These are phyloP conservation scores for Apiotrichum montevideense DNA, from an alignment of 1,284 basidiomycete genomes.

Conservation along the genomic window DNA sequence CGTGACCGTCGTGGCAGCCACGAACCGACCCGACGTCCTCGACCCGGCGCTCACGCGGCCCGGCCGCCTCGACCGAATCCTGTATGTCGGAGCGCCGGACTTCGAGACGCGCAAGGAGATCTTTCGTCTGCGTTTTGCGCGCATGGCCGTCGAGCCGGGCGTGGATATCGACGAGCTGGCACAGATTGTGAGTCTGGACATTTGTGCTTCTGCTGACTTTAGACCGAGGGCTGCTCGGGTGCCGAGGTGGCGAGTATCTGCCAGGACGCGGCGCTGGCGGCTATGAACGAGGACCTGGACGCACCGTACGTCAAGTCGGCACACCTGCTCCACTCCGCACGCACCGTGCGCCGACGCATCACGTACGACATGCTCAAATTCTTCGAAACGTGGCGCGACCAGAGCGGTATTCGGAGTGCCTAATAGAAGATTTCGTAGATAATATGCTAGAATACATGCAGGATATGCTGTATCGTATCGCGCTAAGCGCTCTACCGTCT, in stretches of 20 bases:
- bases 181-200: slow-evolving; percentile 54
- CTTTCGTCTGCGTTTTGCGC: slow-evolving; percentile 64
- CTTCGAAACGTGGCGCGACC: slow-evolving; percentile 59
- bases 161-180: slow-evolving; percentile 69
- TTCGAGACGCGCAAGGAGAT: slow-evolving; percentile 73
- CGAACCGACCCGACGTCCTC: slow-evolving; percentile 88
- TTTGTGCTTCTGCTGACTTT: slow-evolving; percentile 2
- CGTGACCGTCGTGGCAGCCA: slow-evolving; percentile 91
- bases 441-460: slow-evolving; percentile 16
- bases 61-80: slow-evolving; percentile 86
- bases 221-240: slow-evolving; percentile 94
- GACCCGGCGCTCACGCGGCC: slow-evolving; percentile 93
- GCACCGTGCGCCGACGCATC: slow-evolving; percentile 69
- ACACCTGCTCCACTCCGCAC: slow-evolving; percentile 72
- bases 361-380: slow-evolving; percentile 70
- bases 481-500: not conserved
- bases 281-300: slow-evolving; percentile 79
- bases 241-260: slow-evolving; percentile 89
- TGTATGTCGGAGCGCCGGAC: slow-evolving; percentile 93
- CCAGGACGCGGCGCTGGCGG: slow-evolving; percentile 88
- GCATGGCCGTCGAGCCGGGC: slow-evolving; percentile 71
- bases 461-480: not conserved
- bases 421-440: slow-evolving; percentile 7
- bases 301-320: slow-evolving; percentile 64
- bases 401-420: slow-evolving; percentile 43